phyloP scores from a whole-genome alignment of 306 rosid species.

The Betula pendula region DNA sequence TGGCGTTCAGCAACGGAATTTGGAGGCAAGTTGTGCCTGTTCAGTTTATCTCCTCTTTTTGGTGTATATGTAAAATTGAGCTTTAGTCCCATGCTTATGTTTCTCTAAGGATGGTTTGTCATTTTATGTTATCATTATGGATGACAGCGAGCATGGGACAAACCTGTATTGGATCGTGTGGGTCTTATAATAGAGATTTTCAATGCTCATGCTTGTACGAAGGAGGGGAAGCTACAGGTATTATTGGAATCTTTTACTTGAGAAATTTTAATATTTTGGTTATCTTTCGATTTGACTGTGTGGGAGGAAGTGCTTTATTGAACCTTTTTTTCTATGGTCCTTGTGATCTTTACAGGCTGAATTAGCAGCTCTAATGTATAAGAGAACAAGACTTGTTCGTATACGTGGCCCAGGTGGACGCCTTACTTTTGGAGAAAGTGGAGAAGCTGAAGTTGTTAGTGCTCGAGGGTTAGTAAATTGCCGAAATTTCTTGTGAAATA shows the following conservation, averaged over 20 bases:
- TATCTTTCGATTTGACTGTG: slow-evolving; percentile 15
- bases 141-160: slow-evolving; percentile 62
- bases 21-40: slow-evolving; percentile 63
- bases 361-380: slow-evolving; percentile 82
- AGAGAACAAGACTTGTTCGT: slow-evolving; percentile 86
- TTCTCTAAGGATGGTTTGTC: background rate
- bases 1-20: slow-evolving; percentile 85
- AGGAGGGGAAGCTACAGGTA: slow-evolving; percentile 90
- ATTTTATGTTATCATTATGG: background rate
- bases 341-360: slow-evolving; percentile 61
- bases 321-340: slow-evolving; percentile 4
- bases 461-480: slow-evolving; percentile 73
- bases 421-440: slow-evolving; percentile 62
- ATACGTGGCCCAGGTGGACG: slow-evolving; percentile 70
- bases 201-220: slow-evolving; percentile 86
- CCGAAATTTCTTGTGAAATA: slow-evolving; percentile 13
- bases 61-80: slow-evolving; percentile 21
- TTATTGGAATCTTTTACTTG: background rate
- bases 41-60: slow-evolving; percentile 1
- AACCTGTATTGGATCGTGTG: slow-evolving; percentile 85
- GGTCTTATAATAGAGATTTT: slow-evolving; percentile 96
- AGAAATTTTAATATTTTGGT: slow-evolving; percentile 8
- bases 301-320: slow-evolving; percentile 8
- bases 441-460: slow-evolving; percentile 92
- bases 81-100: slow-evolving; percentile 7